Evolutionary conservation across 345 rosid species (phyloP).

Genomic region (Brassica juncea): DNA sequence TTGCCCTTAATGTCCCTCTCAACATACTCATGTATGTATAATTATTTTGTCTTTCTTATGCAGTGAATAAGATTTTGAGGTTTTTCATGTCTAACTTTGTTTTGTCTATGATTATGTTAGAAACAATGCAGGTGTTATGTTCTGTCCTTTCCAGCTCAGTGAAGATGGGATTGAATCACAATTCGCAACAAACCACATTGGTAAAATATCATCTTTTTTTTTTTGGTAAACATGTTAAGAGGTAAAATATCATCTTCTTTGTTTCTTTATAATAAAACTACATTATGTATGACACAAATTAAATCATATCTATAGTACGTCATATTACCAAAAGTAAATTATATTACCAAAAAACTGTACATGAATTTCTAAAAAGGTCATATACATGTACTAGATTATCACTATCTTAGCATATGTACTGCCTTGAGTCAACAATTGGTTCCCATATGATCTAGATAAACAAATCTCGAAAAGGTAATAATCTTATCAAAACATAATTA

Average conservation of each 20-base stretch:
- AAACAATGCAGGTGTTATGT: conserved; percentile 90
- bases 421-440: not conserved
- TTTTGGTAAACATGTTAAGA: not conserved
- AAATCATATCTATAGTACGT: not conserved
- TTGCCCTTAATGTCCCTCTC: conserved; percentile 64
- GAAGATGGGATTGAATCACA: conserved; percentile 78
- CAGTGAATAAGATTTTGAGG: not conserved
- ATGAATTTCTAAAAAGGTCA: not conserved
- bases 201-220: conserved; percentile 34
- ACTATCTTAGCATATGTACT: not conserved
- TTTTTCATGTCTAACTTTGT: not conserved
- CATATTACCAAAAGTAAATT: not conserved
- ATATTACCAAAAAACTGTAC: not conserved
- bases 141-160: conserved; percentile 74
- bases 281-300: not conserved
- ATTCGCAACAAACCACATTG: conserved; percentile 77
- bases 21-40: conserved; percentile 64
- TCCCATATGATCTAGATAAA: not conserved
- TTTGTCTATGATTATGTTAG: conserved; percentile 39
- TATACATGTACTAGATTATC: not conserved
- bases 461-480: not conserved
- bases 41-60: not conserved
- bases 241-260: conserved; percentile 41
- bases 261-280: not conserved
- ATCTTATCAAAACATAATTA: not conserved